These are phyloP conservation scores for Pichia manshurica DNA, from an alignment of 805 yeast genomes.

Conservation along the genomic window DNA sequence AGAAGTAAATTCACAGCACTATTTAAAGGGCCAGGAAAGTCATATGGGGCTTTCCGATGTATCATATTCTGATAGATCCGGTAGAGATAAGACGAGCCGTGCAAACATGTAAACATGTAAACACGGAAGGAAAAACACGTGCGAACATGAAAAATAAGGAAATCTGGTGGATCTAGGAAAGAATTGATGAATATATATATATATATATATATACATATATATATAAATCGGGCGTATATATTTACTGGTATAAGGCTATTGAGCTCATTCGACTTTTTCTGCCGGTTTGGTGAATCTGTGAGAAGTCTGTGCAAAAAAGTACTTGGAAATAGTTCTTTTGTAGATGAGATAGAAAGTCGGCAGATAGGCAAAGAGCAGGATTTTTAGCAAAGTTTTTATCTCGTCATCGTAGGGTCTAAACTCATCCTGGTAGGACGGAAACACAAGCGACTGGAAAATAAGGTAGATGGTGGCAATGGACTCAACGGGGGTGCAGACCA, in stretches of 20 bases:
- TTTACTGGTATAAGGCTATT: neutral
- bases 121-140: neutral
- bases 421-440: slow-evolving; percentile 17
- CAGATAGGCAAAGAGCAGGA: slow-evolving; percentile 16
- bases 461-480: slow-evolving; percentile 19
- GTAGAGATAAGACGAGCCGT: too few relatives aligned
- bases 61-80: too few relatives aligned
- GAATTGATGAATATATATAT: too few relatives aligned
- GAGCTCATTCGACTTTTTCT: neutral
- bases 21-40: too few relatives aligned
- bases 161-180: too few relatives aligned
- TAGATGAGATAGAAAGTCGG: slow-evolving; percentile 23
- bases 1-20: too few relatives aligned
- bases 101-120: too few relatives aligned
- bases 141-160: neutral
- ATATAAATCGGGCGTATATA: neutral
- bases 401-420: slow-evolving; percentile 14
- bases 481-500: slow-evolving; percentile 21
- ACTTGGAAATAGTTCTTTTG: slow-evolving; percentile 16
- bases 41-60: too few relatives aligned
- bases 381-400: slow-evolving; percentile 10
- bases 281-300: neutral
- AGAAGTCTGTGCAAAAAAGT: slow-evolving; percentile 3
- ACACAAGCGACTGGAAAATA: slow-evolving; percentile 18
- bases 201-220: too few relatives aligned